phyloP scores from a whole-genome alignment of 345 rosid genomes.

The Jatropha curcas region DNA sequence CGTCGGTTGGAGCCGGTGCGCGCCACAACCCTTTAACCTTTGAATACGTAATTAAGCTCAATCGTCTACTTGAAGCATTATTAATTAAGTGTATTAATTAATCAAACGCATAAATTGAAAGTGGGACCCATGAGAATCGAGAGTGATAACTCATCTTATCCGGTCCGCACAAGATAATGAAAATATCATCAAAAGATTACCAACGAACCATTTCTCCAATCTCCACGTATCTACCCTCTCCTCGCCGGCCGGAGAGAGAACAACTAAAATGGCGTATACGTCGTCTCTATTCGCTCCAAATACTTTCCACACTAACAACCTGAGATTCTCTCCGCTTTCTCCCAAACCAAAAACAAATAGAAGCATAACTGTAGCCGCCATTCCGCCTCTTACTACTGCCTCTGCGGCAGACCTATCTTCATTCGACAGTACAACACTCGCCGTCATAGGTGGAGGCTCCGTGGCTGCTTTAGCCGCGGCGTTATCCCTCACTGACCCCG shows the following conservation, averaged over 20 bases:
- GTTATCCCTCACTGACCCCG: conserved; percentile 73
- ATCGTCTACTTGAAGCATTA: no score
- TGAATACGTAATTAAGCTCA: background rate
- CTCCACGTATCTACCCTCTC: conserved; percentile 15
- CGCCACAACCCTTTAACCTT: background rate
- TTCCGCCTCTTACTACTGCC: conserved; percentile 45
- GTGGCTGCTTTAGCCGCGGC: conserved; percentile 87
- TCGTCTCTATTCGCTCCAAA: conserved; percentile 53
- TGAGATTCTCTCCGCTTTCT: conserved; percentile 34
- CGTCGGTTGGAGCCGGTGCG: no score
- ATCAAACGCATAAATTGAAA: background rate
- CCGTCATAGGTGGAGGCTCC: conserved; percentile 77
- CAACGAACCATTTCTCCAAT: background rate
- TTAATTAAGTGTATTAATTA: no score
- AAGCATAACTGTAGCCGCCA: conserved; percentile 34
- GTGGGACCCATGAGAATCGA: conserved; percentile 44
- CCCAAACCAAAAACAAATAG: conserved; percentile 23
- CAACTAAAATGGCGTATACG: conserved; percentile 53
- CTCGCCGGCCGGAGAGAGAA: conserved; percentile 29
- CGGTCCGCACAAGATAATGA: background rate
- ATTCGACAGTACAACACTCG: conserved; percentile 61
- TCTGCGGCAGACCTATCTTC: conserved; percentile 43
- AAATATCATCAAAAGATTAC: background rate
- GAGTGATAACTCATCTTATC: conserved; percentile 38
- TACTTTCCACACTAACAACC: conserved; percentile 24